A percentile compares a stretch with the other conserved stretches of the same genome.
Conservation (phyloP, 2,329 filamentous ascomycete genomes). For the Sphaerulina musiva region DNA sequence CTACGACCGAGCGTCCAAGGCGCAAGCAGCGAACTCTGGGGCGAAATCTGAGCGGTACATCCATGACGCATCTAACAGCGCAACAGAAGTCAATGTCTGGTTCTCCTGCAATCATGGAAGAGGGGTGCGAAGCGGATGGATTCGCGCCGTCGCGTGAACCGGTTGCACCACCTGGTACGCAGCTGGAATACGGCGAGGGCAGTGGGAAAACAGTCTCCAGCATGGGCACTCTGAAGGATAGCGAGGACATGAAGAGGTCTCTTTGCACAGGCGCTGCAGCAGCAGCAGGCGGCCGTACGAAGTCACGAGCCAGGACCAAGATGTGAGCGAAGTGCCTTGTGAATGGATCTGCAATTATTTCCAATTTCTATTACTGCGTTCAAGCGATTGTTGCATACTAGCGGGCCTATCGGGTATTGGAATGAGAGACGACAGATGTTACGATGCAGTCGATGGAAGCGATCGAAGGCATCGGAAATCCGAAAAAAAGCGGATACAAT, state of each 20-base stretch:
- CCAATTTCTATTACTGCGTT: conserved; percentile 2
- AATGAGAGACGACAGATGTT: neutral
- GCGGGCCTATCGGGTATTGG: neutral
- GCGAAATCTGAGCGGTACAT: conserved; percentile 27
- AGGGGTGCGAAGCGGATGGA: conserved; percentile 20
- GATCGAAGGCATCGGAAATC: too few relatives aligned
- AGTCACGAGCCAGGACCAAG: conserved; percentile 5
- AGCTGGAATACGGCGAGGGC: conserved; percentile 34
- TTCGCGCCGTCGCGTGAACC: conserved; percentile 15
- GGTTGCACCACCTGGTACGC: conserved; percentile 27
- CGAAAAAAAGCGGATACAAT: too few relatives aligned
- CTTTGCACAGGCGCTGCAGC: conserved; percentile 3
- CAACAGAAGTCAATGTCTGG: conserved; percentile 3
- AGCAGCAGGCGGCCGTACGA: conserved; percentile 6
- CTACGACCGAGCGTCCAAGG: conserved; percentile 15
- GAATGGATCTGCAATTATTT: neutral
- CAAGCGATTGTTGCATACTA: neutral
- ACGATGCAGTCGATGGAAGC: too few relatives aligned
- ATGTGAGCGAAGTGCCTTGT: neutral
- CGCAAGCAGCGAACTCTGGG: conserved; percentile 30
- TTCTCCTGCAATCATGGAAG: conserved; percentile 10
- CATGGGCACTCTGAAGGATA: conserved; percentile 31
- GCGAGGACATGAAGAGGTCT: conserved; percentile 10
- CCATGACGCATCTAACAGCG: conserved; percentile 5
- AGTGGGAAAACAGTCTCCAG: conserved; percentile 25